Conservation (phyloP, 306 rosid genomes). For the Lupinus albus region DNA sequence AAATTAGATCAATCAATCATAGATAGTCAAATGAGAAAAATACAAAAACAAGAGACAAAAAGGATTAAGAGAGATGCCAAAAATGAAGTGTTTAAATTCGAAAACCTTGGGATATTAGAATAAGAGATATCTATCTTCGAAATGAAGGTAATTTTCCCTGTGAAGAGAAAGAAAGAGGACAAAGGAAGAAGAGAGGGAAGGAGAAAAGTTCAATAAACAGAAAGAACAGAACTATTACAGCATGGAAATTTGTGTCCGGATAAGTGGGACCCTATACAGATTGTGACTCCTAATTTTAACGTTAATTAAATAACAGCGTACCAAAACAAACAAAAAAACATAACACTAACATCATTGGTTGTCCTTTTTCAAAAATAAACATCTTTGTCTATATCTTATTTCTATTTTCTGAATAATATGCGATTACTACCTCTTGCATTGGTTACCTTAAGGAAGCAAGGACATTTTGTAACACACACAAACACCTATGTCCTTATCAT, state of each 20-base stretch:
- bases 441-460: no score
- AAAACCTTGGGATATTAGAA: slow-evolving; percentile 51
- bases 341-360: slow-evolving; percentile 24
- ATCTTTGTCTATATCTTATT: no score
- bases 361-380: slow-evolving; percentile 17
- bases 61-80: not conserved
- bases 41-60: slow-evolving; percentile 20
- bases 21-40: not conserved
- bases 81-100: not conserved
- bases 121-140: slow-evolving; percentile 36
- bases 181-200: slow-evolving; percentile 40
- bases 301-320: slow-evolving; percentile 12
- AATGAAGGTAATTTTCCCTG: slow-evolving; percentile 34
- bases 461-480: no score
- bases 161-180: slow-evolving; percentile 32
- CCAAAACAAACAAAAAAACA: slow-evolving; percentile 32
- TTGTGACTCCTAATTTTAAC: slow-evolving; percentile 41
- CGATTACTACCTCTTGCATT: not conserved
- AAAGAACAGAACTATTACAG: slow-evolving; percentile 26
- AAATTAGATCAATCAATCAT: not conserved
- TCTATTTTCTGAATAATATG: slow-evolving; percentile 5
- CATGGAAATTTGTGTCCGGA: slow-evolving; percentile 34
- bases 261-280: slow-evolving; percentile 4
- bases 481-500: no score
- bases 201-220: slow-evolving; percentile 32